Base-by-base conservation (phyloP, 306 rosid species). In the Castanea sativa region DNA sequence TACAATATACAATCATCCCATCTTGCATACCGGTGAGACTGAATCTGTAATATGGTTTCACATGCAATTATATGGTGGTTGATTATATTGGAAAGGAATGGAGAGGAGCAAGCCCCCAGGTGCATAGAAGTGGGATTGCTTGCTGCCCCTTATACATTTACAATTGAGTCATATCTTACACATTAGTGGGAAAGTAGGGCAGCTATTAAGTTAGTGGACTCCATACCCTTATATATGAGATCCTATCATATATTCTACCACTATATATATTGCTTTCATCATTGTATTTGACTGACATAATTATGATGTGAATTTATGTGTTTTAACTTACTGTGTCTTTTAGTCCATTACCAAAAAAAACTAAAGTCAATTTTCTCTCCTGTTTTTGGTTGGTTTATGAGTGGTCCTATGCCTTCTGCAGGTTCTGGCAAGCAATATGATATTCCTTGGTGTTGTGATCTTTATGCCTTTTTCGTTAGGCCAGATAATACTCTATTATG, bases 381-480 rank as follows among this genome's bases (percentile, higher is more conserved):
- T 15, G 19, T 12, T 69, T 49, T 75, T 21, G 14, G 41, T 45
- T n/a, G 18, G 45, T 10, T 49, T 43, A 15, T 73, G 61, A 82
- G 43, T 83, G 79, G 12, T 38, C 59, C 53, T 59, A 35, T 77
- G 79, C 69, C 25, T 49, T 80, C 35, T 83, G 83, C 91, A 93
- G 99, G 99, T 96, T 74, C 86, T 96, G 76, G 99, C 98, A 4
- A 96, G 99, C 90, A 96, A 96, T 88, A 93, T 96, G 99, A 96
- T 96, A 90, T 96, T 93, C 89, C 97, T 96, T 70, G 99, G 96
- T 9, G 96, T 92, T 38, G 96, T 96, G 59, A 91, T 96, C 87
- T 89, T 93, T 86, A 90, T 96, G 79, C 99, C 99, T 49, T 96
- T 93, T 77, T 86, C 98, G 30, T 81, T 96, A 69, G 99, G 99